phyloP scores from a whole-genome alignment of 2,329 filamentous ascomycete genomes.

The Catunica adiposa region DNA sequence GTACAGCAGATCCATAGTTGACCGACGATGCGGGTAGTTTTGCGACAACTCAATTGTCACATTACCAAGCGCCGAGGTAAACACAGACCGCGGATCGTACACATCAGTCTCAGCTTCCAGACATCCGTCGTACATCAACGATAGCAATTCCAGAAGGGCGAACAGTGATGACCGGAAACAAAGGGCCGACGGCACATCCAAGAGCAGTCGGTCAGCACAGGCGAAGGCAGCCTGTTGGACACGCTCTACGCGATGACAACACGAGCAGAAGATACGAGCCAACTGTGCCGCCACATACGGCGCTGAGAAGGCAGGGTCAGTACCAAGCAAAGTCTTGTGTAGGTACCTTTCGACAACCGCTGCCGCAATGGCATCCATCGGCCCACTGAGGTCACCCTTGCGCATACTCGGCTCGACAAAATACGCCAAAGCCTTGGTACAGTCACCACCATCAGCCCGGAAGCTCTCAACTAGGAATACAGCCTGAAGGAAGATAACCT shows the following conservation, averaged over 20 bases:
- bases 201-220: constrained; percentile 74
- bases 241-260: constrained; percentile 83
- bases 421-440: constrained; percentile 75
- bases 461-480: constrained; percentile 80
- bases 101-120: constrained; percentile 87
- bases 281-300: constrained; percentile 82
- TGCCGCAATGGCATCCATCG: constrained; percentile 47
- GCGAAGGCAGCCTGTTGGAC: constrained; percentile 75
- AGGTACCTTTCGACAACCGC: constrained; percentile 68
- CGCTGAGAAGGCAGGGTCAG: constrained; percentile 66
- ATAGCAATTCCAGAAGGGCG: constrained; percentile 77
- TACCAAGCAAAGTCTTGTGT: constrained; percentile 52
- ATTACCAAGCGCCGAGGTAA: constrained; percentile 58
- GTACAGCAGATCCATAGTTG: constrained; percentile 63
- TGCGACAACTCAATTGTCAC: constrained; percentile 86
- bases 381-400: constrained; percentile 42
- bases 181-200: constrained; percentile 69
- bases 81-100: constrained; percentile 72
- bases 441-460: constrained; percentile 72
- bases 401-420: constrained; percentile 84
- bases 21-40: constrained; percentile 66
- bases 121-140: constrained; percentile 89
- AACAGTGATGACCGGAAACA: constrained; percentile 86
- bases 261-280: constrained; percentile 67
- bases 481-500: constrained; percentile 81